These are phyloP conservation scores for Microbotryum silenes-acaulis DNA, from an alignment of 1,284 basidiomycete species.

Conservation along the genomic window DNA sequence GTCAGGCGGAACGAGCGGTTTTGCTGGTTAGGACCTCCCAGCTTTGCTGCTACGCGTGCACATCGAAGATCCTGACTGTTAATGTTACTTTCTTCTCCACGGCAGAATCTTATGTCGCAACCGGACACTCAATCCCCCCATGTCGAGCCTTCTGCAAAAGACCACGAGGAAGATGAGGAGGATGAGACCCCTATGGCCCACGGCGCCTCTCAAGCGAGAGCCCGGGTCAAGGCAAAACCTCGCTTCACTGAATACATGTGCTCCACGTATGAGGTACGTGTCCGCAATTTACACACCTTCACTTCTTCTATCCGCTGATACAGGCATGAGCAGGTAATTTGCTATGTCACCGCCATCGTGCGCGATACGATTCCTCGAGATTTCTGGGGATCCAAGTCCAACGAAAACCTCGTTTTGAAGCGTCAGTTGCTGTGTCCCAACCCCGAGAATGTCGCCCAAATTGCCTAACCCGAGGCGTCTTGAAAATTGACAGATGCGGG, in stretches of 20 bases:
- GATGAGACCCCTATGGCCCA: conserved; percentile 34
- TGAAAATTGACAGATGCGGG: neutral
- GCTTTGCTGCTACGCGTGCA: neutral
- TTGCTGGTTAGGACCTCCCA: neutral
- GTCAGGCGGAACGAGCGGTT: conserved; percentile 3
- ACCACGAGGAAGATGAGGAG: conserved; percentile 32
- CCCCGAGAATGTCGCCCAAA: neutral
- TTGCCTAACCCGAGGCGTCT: neutral
- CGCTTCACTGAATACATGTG: conserved; percentile 70
- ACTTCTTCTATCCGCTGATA: neutral
- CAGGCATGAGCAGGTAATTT: conserved; percentile 58
- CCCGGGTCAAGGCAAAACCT: conserved; percentile 54
- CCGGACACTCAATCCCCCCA: conserved; percentile 14
- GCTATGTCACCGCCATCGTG: conserved; percentile 58
- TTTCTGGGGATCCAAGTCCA: conserved; percentile 69
- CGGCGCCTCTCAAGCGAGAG: conserved; percentile 48
- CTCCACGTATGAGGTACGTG: conserved; percentile 52
- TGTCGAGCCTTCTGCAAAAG: neutral
- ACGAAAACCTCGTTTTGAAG: conserved; percentile 55
- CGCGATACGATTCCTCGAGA: conserved; percentile 62
- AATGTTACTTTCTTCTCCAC: conserved; percentile 1
- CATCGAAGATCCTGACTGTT: too few relatives aligned
- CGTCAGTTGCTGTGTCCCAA: conserved; percentile 47
- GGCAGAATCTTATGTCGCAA: conserved; percentile 14
- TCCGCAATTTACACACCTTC: neutral